These are phyloP conservation scores for Pachysandra terminalis DNA, from an alignment of 164 flowering plant genomes.

Conservation along the genomic window DNA sequence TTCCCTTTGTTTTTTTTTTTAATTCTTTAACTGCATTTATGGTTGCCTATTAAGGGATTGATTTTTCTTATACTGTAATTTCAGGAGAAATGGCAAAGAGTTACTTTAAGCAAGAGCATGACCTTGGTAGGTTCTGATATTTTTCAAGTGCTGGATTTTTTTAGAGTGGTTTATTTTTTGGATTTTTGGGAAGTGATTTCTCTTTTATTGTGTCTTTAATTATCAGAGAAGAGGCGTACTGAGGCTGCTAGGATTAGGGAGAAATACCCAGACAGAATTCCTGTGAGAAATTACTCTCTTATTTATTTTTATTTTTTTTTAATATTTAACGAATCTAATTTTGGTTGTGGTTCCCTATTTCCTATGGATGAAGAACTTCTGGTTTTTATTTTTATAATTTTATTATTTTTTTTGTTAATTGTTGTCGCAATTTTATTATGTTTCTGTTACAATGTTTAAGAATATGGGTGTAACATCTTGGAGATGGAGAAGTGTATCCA, in stretches of 20 bases:
- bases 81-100: slow-evolving; percentile 50
- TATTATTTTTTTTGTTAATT: background rate
- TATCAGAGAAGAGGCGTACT: slow-evolving; percentile 61
- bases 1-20: no score
- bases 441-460: no score
- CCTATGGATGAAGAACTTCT: no score
- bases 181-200: background rate
- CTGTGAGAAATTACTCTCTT: slow-evolving; percentile 43
- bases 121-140: slow-evolving; percentile 47
- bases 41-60: background rate
- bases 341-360: no score
- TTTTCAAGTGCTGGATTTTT: background rate
- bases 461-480: no score
- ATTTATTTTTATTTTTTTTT: no score
- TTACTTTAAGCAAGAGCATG: slow-evolving; percentile 85
- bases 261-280: slow-evolving; percentile 88
- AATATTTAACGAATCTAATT: no score
- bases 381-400: no score
- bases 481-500: no score
- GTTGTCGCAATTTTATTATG: no score
- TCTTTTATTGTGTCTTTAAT: background rate
- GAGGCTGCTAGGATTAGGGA: slow-evolving; percentile 82
- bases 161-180: background rate
- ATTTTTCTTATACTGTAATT: slow-evolving; percentile 4
- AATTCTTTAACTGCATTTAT: background rate